Evolutionary conservation across 2,329 filamentous ascomycete genomes (phyloP), one percentile per base, ranked within the genome.

Genomic region (Purpureocillium takamizusanense): DNA sequence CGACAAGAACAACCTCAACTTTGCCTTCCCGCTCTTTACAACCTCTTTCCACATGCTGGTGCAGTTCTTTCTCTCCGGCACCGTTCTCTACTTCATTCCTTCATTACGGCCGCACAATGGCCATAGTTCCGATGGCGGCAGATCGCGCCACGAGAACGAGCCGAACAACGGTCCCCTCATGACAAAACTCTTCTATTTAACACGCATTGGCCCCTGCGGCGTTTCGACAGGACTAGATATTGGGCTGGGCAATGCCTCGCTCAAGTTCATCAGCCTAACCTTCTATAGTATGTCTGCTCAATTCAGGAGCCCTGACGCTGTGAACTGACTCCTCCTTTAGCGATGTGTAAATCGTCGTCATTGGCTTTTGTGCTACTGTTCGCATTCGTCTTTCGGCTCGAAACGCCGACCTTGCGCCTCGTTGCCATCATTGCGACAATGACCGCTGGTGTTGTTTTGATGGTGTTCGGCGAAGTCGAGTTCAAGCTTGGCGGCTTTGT

Each of bases 261-360:
- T 98, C 51, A 92, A 90, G 61, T 95, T 94, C 60, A 97, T 98
- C 52, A 89, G 86, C 31, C 76, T 98, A 49, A 95, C 90, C 9
- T 98, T 98, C 60, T 94, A 95, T 63, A 98, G 79, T 81, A 71
- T 48, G 76, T 66, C 32, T 14, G 11, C 37, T 41, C 17, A 37
- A 30, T 10, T 18, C 18, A 32, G 13, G 31, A n/a, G 31, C 37
- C 35, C 13, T 32, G 12, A n/a, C 14, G 4, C 18, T 21, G 18
- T 17, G 17, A 18, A 14, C 28, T 14, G 28, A 13, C 28, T 55
- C 61, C 44, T 59, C 47, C 29, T 15, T 4, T 45, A 83, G 79
- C 92, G 42, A 97, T 98, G 92, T 97, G 92, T 66, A 98, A 98
- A 73, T 97, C 90, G 6, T 95, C 89, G 9, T 86, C 90, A 13